A percentile compares a stretch with the other conserved stretches of the same genome.
These are phyloP conservation scores for Styphnolobium japonicum DNA, from an alignment of 306 rosid species.

Conservation along the genomic window DNA sequence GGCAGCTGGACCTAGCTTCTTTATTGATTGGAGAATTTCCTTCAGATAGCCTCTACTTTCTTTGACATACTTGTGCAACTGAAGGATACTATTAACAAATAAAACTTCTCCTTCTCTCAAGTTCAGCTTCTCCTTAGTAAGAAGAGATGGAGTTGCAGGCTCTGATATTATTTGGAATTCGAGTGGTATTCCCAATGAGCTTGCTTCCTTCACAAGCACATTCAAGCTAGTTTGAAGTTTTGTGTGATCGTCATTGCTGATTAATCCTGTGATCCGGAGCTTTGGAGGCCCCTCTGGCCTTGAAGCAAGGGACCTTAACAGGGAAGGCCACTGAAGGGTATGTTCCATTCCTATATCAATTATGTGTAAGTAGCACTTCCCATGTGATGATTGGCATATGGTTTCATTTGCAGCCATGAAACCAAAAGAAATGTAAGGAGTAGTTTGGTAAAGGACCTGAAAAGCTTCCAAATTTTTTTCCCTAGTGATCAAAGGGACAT, in stretches of 20 bases:
- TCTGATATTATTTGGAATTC: constrained; percentile 48
- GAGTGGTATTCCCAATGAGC: constrained; percentile 46
- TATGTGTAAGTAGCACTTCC: constrained; percentile 57
- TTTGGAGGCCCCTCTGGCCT: constrained; percentile 62
- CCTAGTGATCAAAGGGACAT: constrained; percentile 43
- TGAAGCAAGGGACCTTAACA: constrained; percentile 64
- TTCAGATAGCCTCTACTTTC: constrained; percentile 71
- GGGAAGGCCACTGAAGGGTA: constrained; percentile 78
- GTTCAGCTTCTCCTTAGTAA: constrained; percentile 55
- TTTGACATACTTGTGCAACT: constrained; percentile 60
- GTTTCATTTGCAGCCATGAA: constrained; percentile 85
- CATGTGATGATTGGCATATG: constrained; percentile 57
- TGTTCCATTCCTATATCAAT: constrained; percentile 71
- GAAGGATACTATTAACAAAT: constrained; percentile 56
- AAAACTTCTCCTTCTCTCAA: constrained; percentile 68
- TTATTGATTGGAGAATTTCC: constrained; percentile 63
- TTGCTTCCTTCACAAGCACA: constrained; percentile 58
- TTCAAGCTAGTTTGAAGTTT: constrained; percentile 48
- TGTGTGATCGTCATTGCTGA: constrained; percentile 7
- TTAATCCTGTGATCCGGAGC: constrained; percentile 58
- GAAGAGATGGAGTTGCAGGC: constrained; percentile 43
- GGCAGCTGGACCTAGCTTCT: constrained; percentile 52
- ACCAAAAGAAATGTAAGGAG: constrained; percentile 74
- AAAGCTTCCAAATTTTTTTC: constrained; percentile 65
- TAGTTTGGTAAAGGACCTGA: constrained; percentile 68